These are phyloP conservation scores for Phialophora macrospora DNA, from an alignment of 2,329 filamentous ascomycete species.

Conservation along the genomic window DNA sequence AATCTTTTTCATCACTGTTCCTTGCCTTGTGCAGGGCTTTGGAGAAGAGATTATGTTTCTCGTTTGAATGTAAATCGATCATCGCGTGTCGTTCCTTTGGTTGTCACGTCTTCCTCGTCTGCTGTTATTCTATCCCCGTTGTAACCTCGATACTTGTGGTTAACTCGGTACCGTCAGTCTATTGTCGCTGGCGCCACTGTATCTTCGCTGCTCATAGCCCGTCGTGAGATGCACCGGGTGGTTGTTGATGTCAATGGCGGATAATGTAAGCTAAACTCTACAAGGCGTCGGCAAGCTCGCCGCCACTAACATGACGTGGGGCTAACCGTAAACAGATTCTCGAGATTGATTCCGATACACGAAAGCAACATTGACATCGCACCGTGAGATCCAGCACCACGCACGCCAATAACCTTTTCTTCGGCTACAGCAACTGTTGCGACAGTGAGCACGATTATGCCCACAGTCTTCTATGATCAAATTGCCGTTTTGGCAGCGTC, in stretches of 20 bases:
- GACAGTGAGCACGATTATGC: background rate
- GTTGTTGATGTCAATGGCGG: background rate
- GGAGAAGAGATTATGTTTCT: background rate
- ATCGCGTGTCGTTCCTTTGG: background rate
- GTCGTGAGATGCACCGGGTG: background rate
- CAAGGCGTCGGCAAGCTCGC: background rate
- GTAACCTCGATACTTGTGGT: background rate
- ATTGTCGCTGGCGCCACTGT: background rate
- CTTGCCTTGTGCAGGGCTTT: constrained; percentile 12
- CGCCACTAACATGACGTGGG: background rate
- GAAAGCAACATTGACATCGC: background rate
- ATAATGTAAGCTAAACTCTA: background rate
- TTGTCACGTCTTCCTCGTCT: too few relatives aligned
- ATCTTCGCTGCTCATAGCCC: background rate
- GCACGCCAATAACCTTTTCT: background rate
- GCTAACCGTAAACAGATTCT: constrained; percentile 4
- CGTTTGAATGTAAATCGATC: background rate
- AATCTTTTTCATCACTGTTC: constrained; percentile 1
- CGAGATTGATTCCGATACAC: background rate
- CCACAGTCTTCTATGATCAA: background rate
- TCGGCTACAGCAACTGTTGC: background rate
- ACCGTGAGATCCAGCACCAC: background rate
- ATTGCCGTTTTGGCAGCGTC: background rate
- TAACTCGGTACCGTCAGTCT: background rate
- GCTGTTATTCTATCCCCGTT: background rate